Percentiles rank a stretch among this genome's conserved stretches.
phyloP scores from a whole-genome alignment of 2,329 filamentous ascomycete species.

The Phoma sp. region DNA sequence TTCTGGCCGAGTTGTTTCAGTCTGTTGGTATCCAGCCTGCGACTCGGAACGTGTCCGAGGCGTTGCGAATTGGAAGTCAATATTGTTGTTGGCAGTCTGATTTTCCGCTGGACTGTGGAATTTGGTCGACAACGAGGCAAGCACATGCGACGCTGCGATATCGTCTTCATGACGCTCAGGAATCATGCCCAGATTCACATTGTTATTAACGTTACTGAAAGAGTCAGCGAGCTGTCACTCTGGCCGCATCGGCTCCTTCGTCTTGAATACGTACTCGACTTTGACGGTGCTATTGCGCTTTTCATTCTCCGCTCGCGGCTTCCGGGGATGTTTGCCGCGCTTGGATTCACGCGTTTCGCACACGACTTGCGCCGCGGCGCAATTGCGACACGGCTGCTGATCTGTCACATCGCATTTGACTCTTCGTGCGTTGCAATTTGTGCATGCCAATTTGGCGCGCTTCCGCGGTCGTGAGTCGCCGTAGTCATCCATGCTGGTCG shows the following conservation, averaged over 20 bases:
- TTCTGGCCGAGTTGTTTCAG: slow-evolving; percentile 31
- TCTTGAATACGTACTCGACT: slow-evolving; percentile 20
- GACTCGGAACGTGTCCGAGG: slow-evolving; percentile 20
- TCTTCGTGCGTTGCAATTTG: slow-evolving; percentile 53
- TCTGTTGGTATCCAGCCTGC: slow-evolving; percentile 16
- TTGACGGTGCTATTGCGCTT: slow-evolving; percentile 11
- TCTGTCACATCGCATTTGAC: slow-evolving; percentile 57
- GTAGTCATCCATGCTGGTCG: slow-evolving; percentile 16
- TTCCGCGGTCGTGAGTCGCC: slow-evolving; percentile 31
- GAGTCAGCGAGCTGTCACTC: slow-evolving; percentile 1
- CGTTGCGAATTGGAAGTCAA: slow-evolving; percentile 22
- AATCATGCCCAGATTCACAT: slow-evolving; percentile 13
- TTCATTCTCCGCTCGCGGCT: slow-evolving; percentile 27
- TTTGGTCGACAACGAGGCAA: slow-evolving; percentile 37
- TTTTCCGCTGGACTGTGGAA: slow-evolving; percentile 31
- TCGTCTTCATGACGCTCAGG: slow-evolving; percentile 37
- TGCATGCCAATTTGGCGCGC: slow-evolving; percentile 53
- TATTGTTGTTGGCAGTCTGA: slow-evolving; percentile 12
- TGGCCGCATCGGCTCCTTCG: not conserved
- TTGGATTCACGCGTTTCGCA: slow-evolving; percentile 54
- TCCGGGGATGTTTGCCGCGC: slow-evolving; percentile 51
- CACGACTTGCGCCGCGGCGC: slow-evolving; percentile 42
- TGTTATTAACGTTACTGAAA: not conserved
- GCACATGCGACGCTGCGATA: slow-evolving; percentile 37
- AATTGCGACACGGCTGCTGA: slow-evolving; percentile 53